Conservation (phyloP, 179 eudicot species). For the Beta corolliflora region DNA sequence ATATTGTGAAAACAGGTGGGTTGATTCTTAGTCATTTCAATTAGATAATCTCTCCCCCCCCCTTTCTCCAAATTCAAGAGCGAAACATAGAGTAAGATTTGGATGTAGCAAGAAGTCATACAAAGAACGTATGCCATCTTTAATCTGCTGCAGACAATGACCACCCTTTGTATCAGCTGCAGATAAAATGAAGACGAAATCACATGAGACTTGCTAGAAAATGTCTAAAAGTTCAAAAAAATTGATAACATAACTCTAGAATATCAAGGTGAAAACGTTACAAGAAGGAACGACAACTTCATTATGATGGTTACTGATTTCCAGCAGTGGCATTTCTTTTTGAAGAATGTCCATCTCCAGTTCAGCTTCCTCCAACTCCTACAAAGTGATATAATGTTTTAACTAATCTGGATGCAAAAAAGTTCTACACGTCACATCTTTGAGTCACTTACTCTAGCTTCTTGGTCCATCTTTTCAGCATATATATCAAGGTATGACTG, state of each 20-base stretch:
- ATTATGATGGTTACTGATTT: slow-evolving; percentile 33
- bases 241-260: not conserved
- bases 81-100: not conserved
- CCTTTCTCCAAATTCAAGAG: not conserved
- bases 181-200: slow-evolving; percentile 2
- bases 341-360: slow-evolving; percentile 79
- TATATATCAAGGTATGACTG: slow-evolving; percentile 72
- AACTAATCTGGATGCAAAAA: not conserved
- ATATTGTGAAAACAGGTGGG: not conserved
- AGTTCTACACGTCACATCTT: not conserved
- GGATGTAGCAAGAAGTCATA: slow-evolving; percentile 32
- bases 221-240: not conserved
- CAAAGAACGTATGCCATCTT: slow-evolving; percentile 63
- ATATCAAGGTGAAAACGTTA: slow-evolving; percentile 24
- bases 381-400: slow-evolving; percentile 20
- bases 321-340: slow-evolving; percentile 39
- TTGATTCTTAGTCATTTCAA: not conserved
- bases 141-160: slow-evolving; percentile 70
- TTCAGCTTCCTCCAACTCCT: slow-evolving; percentile 89
- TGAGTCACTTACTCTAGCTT: slow-evolving; percentile 48
- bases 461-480: slow-evolving; percentile 57
- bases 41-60: not conserved
- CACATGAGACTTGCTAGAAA: not conserved
- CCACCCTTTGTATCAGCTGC: slow-evolving; percentile 52
- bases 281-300: slow-evolving; percentile 43